Evolutionary conservation across 31 red algal species (phyloP).

Genomic region (Pterothamnion heteromorphum): DNA sequence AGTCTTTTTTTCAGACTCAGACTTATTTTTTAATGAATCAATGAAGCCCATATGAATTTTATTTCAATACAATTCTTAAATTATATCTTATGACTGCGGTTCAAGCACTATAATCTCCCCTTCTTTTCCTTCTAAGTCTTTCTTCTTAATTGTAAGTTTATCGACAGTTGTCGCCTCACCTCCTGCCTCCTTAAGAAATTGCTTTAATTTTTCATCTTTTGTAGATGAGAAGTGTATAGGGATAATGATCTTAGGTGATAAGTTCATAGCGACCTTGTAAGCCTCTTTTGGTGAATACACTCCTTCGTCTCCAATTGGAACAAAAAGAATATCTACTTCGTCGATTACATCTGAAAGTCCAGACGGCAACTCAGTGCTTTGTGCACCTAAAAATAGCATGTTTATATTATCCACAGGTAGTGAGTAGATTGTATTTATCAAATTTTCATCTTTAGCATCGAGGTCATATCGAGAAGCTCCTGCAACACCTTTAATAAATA

Average conservation of each 20-base stretch:
- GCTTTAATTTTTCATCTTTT: not conserved
- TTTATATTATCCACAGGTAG: not conserved
- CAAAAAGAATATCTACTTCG: not conserved
- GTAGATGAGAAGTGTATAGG: not conserved
- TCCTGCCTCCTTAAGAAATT: not conserved
- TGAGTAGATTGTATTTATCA: conserved; percentile 8
- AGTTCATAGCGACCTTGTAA: not conserved
- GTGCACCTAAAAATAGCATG: not conserved
- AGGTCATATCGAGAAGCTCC: not conserved
- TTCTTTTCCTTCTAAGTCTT: not conserved
- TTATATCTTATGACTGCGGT: no score
- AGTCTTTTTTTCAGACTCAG: no score
- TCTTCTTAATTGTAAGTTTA: conserved; percentile 20
- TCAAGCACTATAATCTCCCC: not conserved
- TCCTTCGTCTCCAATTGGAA: not conserved
- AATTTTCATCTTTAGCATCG: not conserved
- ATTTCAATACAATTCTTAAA: no score
- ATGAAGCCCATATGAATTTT: no score
- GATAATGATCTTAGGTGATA: not conserved
- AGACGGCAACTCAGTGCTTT: not conserved
- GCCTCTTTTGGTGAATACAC: not conserved
- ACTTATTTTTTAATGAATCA: no score
- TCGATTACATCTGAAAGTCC: not conserved
- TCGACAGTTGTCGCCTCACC: not conserved
- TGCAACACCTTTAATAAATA: not conserved